Conservation (phyloP, 768 basidiomycete species). For the Phaffia tasmanica region DNA sequence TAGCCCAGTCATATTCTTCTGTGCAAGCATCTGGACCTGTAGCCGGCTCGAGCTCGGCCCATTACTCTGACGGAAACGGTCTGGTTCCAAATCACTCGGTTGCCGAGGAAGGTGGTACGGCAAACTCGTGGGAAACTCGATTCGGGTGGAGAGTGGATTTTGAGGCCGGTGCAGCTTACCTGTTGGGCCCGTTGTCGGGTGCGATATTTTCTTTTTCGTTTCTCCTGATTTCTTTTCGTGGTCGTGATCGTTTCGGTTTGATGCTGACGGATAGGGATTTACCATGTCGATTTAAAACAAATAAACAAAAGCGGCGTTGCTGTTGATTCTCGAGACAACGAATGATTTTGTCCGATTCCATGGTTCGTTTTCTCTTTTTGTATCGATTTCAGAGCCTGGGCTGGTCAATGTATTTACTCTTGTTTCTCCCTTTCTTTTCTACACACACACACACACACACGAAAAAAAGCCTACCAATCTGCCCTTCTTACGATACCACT, state of each 20-base stretch:
- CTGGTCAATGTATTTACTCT: background rate
- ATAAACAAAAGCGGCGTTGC: constrained; percentile 51
- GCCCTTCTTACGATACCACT: constrained; percentile 59
- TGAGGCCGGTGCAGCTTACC: constrained; percentile 53
- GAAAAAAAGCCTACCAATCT: constrained; percentile 64
- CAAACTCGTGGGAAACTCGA: constrained; percentile 60
- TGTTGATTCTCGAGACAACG: constrained; percentile 63
- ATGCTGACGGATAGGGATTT: background rate
- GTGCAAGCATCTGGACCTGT: constrained; percentile 16
- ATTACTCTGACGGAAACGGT: background rate
- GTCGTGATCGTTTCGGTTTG: background rate
- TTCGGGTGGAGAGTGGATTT: constrained; percentile 58
- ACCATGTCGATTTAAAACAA: background rate
- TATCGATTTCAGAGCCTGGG: background rate
- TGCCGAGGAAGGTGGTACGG: constrained; percentile 28
- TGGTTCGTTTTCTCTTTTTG: constrained; percentile 41
- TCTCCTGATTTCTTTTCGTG: background rate
- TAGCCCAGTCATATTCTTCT: background rate
- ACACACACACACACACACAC: no score
- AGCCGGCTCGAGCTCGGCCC: background rate
- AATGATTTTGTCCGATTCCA: constrained; percentile 70
- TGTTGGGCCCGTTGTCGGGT: constrained; percentile 66
- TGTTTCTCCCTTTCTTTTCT: background rate
- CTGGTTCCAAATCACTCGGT: background rate
- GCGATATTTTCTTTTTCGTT: constrained; percentile 30